phyloP scores from a whole-genome alignment of 192 early-diverging fungal species.

The Gamsiella multidivaricata region DNA sequence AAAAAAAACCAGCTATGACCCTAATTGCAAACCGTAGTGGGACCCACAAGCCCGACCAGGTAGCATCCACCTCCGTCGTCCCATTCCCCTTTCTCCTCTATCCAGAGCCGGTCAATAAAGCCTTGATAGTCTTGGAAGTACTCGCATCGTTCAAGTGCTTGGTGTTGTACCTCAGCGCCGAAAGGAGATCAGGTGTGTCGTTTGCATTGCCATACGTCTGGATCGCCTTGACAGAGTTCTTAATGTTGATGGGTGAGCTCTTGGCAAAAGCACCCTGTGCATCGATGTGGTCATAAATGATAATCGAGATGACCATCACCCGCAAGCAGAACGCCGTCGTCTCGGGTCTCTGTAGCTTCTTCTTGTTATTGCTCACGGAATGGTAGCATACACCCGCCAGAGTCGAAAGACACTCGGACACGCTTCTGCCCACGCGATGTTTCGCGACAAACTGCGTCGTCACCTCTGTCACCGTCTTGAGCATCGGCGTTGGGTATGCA shows the following conservation, averaged over 20 bases:
- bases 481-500: conserved; percentile 94
- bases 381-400: conserved; percentile 84
- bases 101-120: conserved; percentile 51
- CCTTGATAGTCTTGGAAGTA: conserved; percentile 78
- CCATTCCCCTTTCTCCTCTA: not conserved
- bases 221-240: conserved; percentile 71
- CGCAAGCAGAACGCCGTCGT: conserved; percentile 82
- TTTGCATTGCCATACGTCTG: conserved; percentile 68
- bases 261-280: conserved; percentile 80
- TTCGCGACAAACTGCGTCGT: conserved; percentile 74
- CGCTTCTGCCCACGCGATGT: conserved; percentile 56
- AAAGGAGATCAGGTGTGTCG: conserved; percentile 70
- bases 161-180: conserved; percentile 80
- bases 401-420: conserved; percentile 80
- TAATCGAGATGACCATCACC: conserved; percentile 88
- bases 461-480: conserved; percentile 87
- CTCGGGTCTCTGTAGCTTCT: conserved; percentile 64
- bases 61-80: not conserved
- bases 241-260: conserved; percentile 82
- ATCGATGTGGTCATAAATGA: conserved; percentile 93
- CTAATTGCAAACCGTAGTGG: too few species aligned
- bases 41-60: too few species aligned
- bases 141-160: conserved; percentile 83
- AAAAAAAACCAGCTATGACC: too few species aligned
- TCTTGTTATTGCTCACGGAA: conserved; percentile 76